These are phyloP conservation scores for Selenicereus undatus DNA, from an alignment of 148 eudicot species.

Conservation along the genomic window DNA sequence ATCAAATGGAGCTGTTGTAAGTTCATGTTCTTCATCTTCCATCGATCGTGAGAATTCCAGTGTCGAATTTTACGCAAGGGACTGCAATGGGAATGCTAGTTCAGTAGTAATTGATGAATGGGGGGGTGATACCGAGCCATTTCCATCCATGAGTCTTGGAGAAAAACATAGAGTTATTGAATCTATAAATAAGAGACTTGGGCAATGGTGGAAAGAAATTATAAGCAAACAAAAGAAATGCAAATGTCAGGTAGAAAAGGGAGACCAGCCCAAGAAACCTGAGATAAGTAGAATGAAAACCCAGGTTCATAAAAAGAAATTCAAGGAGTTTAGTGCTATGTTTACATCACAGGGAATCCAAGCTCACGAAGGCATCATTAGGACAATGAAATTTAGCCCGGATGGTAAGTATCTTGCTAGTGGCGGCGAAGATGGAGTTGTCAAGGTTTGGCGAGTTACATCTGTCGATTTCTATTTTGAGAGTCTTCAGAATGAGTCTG, in stretches of 20 bases:
- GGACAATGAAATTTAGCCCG: constrained; percentile 84
- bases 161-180: constrained; percentile 1
- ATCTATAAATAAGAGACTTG: constrained; percentile 29
- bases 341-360: constrained; percentile 55
- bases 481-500: constrained; percentile 2
- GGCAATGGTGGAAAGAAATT: constrained; percentile 53
- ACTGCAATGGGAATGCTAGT: constrained; percentile 34
- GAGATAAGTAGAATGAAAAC: constrained; percentile 34
- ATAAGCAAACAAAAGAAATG: constrained; percentile 28
- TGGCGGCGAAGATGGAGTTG: constrained; percentile 80
- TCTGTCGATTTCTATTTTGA: constrained; percentile 26
- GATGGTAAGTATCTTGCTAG: constrained; percentile 78
- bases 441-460: constrained; percentile 62
- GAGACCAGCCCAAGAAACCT: constrained; percentile 2
- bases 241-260: background rate
- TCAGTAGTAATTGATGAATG: constrained; percentile 36
- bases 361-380: constrained; percentile 66
- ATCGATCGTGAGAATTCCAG: constrained; percentile 7
- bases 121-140: constrained; percentile 12
- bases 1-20: constrained; percentile 31
- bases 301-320: constrained; percentile 40
- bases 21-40: constrained; percentile 23
- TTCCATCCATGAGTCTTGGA: constrained; percentile 2
- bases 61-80: constrained; percentile 21
- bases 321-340: constrained; percentile 52